Evolutionary conservation across 2,329 filamentous ascomycete species (phyloP).

Genomic region (Diaporthe longicolla): DNA sequence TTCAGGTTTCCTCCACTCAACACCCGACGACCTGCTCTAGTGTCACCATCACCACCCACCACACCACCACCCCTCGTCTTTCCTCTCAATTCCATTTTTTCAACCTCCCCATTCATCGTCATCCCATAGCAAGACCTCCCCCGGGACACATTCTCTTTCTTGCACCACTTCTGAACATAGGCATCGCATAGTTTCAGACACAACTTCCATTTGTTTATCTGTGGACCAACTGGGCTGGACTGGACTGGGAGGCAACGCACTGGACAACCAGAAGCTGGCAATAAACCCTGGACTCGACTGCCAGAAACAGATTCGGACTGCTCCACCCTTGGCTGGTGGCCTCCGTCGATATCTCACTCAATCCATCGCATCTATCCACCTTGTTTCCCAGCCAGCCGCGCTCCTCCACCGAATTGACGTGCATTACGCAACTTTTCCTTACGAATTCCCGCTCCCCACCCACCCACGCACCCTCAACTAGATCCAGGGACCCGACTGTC

Average conservation of each 20-base stretch:
- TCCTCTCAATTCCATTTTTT: constrained; percentile 25
- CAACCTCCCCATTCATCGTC: constrained; percentile 23
- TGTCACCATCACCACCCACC: constrained; percentile 26
- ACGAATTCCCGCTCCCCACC: constrained; percentile 19
- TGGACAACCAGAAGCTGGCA: constrained; percentile 10
- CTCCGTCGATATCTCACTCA: constrained; percentile 26
- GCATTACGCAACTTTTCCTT: constrained; percentile 40
- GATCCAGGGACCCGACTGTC: constrained; percentile 37
- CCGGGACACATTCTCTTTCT: background rate
- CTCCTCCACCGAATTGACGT: constrained; percentile 39
- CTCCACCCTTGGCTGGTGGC: constrained; percentile 28
- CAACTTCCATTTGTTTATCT: constrained; percentile 30
- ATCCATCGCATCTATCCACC: constrained; percentile 29
- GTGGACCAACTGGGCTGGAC: background rate
- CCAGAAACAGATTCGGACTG: constrained; percentile 1
- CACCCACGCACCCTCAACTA: constrained; percentile 11
- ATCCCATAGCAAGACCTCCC: background rate
- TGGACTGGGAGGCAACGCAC: background rate
- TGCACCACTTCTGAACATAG: constrained; percentile 12
- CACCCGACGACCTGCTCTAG: constrained; percentile 24
- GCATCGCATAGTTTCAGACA: background rate
- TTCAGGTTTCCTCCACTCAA: constrained; percentile 24
- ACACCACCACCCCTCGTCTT: constrained; percentile 6
- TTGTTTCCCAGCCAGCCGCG: constrained; percentile 37
- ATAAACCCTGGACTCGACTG: constrained; percentile 19